Evolutionary conservation across 371 early-diverging fungal species (phyloP).

Genomic region (Cladochytrium tenue): DNA sequence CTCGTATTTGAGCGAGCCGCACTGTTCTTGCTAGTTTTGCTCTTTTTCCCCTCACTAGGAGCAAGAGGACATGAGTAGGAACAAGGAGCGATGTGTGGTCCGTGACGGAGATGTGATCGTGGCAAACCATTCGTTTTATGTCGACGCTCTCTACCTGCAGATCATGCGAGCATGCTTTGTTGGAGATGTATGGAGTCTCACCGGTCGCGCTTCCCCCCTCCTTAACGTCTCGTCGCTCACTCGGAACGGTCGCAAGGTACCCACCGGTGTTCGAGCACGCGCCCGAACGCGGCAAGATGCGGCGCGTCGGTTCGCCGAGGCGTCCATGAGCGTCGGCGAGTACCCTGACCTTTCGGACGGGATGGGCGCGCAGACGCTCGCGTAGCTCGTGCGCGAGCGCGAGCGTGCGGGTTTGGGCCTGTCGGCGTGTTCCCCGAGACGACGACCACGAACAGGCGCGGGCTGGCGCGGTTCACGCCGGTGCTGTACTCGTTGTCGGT

Average conservation of each 20-base stretch:
- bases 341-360: conserved; percentile 36
- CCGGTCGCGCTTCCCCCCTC: no score
- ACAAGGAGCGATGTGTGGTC: conserved; percentile 8
- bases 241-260: conserved; percentile 18
- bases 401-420: conserved; percentile 58
- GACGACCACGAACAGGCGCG: conserved; percentile 86
- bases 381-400: conserved; percentile 56
- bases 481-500: conserved; percentile 55
- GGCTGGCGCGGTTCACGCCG: conserved; percentile 73
- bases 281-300: conserved; percentile 52
- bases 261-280: conserved; percentile 62
- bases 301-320: conserved; percentile 58
- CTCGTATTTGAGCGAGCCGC: no score
- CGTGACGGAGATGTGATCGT: conserved; percentile 72
- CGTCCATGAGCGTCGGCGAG: conserved; percentile 49
- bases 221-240: no score
- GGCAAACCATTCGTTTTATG: conserved; percentile 81
- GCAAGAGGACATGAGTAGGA: conserved; percentile 5
- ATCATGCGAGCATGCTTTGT: conserved; percentile 36
- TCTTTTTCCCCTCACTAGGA: no score
- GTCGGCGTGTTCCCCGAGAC: conserved; percentile 85
- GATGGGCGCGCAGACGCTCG: conserved; percentile 36
- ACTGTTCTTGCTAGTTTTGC: no score
- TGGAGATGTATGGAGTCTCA: no score
- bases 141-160: conserved; percentile 76